phyloP scores from a whole-genome alignment of 2,329 filamentous ascomycete species.

The Alternaria rosae region DNA sequence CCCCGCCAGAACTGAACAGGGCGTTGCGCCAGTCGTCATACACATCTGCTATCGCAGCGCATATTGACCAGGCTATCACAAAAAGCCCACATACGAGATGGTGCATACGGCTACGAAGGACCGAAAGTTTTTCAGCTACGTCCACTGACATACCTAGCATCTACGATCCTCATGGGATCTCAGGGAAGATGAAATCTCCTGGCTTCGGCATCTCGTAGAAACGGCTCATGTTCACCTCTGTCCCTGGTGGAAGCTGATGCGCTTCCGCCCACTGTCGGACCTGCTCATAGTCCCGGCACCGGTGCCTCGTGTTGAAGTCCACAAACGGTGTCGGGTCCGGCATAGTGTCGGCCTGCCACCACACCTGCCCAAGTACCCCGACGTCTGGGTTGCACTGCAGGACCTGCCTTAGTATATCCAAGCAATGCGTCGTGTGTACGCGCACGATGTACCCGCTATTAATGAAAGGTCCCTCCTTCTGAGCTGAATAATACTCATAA shows the following conservation, averaged over 20 bases:
- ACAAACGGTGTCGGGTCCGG: slow-evolving; percentile 62
- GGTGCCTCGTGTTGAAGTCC: slow-evolving; percentile 68
- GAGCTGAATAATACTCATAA: slow-evolving; percentile 62
- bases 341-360: slow-evolving; percentile 56
- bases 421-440: slow-evolving; percentile 65
- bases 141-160: slow-evolving; percentile 19
- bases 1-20: slow-evolving; percentile 74
- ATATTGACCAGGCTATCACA: background rate
- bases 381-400: slow-evolving; percentile 70
- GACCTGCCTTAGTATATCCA: slow-evolving; percentile 68
- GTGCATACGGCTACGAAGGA: slow-evolving; percentile 1
- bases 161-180: slow-evolving; percentile 33
- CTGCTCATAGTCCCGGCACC: slow-evolving; percentile 65
- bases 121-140: slow-evolving; percentile 1
- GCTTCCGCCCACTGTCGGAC: slow-evolving; percentile 62
- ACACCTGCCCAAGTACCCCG: slow-evolving; percentile 67
- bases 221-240: slow-evolving; percentile 50
- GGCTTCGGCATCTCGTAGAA: slow-evolving; percentile 54
- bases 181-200: slow-evolving; percentile 38
- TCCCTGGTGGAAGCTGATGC: slow-evolving; percentile 57
- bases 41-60: background rate
- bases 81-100: background rate
- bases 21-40: background rate
- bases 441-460: slow-evolving; percentile 64
- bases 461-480: slow-evolving; percentile 61